A percentile compares a stretch with the other conserved stretches of the same genome.
Evolutionary conservation across 257 asterid species (phyloP).

Genomic region (Forsythia viridissima): DNA sequence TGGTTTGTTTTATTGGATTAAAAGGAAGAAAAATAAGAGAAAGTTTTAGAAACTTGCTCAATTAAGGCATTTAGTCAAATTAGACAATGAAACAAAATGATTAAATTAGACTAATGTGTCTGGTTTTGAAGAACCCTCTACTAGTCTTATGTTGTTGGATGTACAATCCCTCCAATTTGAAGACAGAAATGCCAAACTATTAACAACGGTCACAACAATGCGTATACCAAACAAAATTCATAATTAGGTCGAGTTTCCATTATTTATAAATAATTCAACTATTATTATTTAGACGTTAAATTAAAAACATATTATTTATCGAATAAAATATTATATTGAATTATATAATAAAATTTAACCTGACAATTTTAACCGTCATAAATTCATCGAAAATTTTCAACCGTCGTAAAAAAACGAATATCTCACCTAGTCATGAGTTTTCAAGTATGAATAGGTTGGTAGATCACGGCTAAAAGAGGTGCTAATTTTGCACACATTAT

Average conservation of each 20-base stretch:
- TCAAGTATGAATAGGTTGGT: slow-evolving; percentile 40
- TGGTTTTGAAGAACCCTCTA: background rate
- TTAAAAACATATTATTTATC: too few relatives aligned
- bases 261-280: background rate
- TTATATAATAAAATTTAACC: background rate
- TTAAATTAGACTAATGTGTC: background rate
- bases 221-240: background rate
- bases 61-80: too few relatives aligned
- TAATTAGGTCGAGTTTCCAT: background rate
- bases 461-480: slow-evolving; percentile 49
- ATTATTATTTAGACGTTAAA: too few relatives aligned
- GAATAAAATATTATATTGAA: too few relatives aligned
- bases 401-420: background rate
- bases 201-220: background rate
- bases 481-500: slow-evolving; percentile 28
- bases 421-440: background rate
- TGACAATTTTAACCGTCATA: background rate
- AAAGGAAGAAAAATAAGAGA: too few relatives aligned
- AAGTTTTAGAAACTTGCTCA: too few relatives aligned
- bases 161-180: background rate
- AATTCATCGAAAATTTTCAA: background rate
- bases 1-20: too few relatives aligned
- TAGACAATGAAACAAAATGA: background rate
- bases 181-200: background rate
- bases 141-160: background rate